Base-by-base conservation (phyloP, 1,284 basidiomycete species). In the Ceratobasidium sp. region DNA sequence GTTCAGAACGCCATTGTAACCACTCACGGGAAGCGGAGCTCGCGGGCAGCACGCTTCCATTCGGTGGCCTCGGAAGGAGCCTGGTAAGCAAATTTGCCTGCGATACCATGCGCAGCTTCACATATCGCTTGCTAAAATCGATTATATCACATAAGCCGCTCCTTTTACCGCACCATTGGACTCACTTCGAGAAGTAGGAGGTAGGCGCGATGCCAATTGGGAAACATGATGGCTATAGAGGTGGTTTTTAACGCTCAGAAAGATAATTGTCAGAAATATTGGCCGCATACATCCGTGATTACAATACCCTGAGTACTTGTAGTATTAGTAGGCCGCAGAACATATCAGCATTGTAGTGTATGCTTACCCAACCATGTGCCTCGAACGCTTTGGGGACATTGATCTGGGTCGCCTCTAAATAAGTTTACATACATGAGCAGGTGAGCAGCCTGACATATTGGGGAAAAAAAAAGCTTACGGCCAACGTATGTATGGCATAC, bases 1-100 rank as follows among this genome's bases (percentile, higher is more conserved):
- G n/a, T n/a, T n/a, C n/a, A n/a, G n/a, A n/a, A n/a, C n/a, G n/a
- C n/a, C n/a, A n/a, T n/a, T n/a, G n/a, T n/a, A n/a, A n/a, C n/a
- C 26, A 77, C 78, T 46, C 42, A 79, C 73, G 78, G 78, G 39
- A 75, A 79, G 9, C 78, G 78, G 18, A 79, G 72, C 42, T 79
- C 44, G 12, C 67, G 68, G 2, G 78, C 78, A 20, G 78, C 78
- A 23, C 58, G 42, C 13, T 44, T 53, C 78, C 78, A 79, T 33
- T 77, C 12, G 28, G 26, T 46, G 23, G 60, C 51, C 49, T 69
- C 73, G 3, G 42, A 20, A 39, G 78, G 64, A 23, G 39, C 18
- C 1, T 53, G 9, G 2, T 12, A 39, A 3, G 67, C 73, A 18
- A 77, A 23, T 26, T 72, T 40, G 2, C 46, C 73, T 10, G 78